These are phyloP conservation scores for Aegilops bicornis DNA, from an alignment of 176 grass and related monocot species.

Conservation along the genomic window DNA sequence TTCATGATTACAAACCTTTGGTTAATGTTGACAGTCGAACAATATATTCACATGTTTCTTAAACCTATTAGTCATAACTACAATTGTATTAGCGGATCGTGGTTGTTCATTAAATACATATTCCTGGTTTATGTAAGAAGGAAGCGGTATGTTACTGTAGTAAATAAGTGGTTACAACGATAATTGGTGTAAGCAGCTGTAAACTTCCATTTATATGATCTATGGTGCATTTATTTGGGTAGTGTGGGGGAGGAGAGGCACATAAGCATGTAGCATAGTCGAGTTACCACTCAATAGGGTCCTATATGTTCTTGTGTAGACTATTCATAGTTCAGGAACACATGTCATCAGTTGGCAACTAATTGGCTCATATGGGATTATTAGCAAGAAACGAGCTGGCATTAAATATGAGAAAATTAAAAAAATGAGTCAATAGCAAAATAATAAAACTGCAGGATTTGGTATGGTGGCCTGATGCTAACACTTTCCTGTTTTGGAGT, in stretches of 20 bases:
- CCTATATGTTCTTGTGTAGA: not conserved
- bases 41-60: not conserved
- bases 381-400: not conserved
- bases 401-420: not conserved
- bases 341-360: slow-evolving; percentile 13
- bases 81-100: not conserved
- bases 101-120: not conserved
- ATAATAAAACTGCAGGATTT: not conserved
- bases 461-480: not conserved
- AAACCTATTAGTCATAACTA: not conserved
- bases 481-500: slow-evolving; percentile 3
- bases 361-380: not conserved
- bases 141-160: not conserved
- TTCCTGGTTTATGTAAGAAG: not conserved
- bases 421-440: not conserved
- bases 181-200: not conserved
- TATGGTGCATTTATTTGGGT: not conserved
- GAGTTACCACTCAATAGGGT: not conserved
- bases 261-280: not conserved
- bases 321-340: not conserved
- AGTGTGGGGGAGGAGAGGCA: not conserved
- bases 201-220: not conserved
- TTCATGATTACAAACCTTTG: not conserved
- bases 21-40: not conserved
- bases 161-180: slow-evolving; percentile 8